Evolutionary conservation across 495 filamentous ascomycete species (phyloP), one percentile per base, ranked within the genome.

Genomic region (Talaromyces proteolyticus): DNA sequence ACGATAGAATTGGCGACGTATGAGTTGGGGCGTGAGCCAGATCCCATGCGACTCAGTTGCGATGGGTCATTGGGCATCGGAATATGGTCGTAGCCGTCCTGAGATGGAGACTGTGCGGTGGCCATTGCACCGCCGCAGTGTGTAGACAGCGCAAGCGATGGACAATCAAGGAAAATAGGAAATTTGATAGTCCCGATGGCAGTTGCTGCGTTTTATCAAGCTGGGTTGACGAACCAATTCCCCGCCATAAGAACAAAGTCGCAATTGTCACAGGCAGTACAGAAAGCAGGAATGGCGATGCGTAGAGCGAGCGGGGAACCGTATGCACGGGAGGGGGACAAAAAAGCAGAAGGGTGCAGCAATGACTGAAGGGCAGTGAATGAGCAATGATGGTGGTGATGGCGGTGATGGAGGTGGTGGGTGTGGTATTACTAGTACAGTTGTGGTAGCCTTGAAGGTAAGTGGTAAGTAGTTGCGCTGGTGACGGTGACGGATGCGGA

Each of bases 41-140:
- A 63, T 12, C 63, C 61, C 42, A 53, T 29, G 52, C 64, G 62
- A 54, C 51, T 65, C 46, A 65, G 42, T 8, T 59, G 18, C 3
- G 60, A 50, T 21, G 61, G 57, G 49, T 67, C 63, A 26, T 50
- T 62, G 34, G 59, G 54, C 11, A 63, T 56, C 48, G 68, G 57
- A 37, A 64, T 51, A 39, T 60, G 48, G 55, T 49, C 53, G 36
- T 73, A 70, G 49, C 59, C 55, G 50, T 74, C 72, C 55, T 73
- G 70, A 53, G 65, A 55, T 45, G 66, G 70, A 44, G 70, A 72
- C 57, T 68, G 70, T 57, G 66, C 61, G 62, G 60, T 73, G 23
- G 69, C 68, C 70, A 74, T 73, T 52, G 47, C 42, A 25, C 14
- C 22, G 24, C 4, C 45, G 19, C 17, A 20, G 3, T 19, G 6